Evolutionary conservation across 176 grass and related monocot species (phyloP).

Genomic region (Poa pratensis): DNA sequence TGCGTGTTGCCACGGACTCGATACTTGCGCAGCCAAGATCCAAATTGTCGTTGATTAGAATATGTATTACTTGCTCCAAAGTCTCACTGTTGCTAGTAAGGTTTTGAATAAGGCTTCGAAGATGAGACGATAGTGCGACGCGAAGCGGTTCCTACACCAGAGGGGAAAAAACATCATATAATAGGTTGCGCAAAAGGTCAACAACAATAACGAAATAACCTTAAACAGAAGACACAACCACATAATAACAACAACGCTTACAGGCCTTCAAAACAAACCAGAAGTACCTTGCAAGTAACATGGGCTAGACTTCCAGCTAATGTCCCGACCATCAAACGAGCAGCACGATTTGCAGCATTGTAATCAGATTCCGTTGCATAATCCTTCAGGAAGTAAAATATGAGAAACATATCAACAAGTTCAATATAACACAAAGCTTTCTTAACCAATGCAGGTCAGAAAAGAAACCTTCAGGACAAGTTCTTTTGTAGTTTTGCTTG

Average conservation of each 20-base stretch:
- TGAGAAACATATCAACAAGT: conserved; percentile 16
- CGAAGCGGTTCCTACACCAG: conserved; percentile 80
- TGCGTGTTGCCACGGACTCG: conserved; percentile 68
- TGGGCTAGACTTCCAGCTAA: conserved; percentile 89
- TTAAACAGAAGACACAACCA: conserved; percentile 17
- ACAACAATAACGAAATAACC: conserved; percentile 31
- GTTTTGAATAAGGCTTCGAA: conserved; percentile 70
- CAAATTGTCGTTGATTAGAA: conserved; percentile 76
- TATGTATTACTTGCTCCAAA: conserved; percentile 68
- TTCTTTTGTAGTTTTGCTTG: conserved; percentile 83
- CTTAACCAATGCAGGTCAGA: conserved; percentile 17
- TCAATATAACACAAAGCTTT: conserved; percentile 17
- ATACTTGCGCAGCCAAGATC: conserved; percentile 90
- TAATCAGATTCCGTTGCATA: conserved; percentile 80
- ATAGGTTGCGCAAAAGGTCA: conserved; percentile 13
- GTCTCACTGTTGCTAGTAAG: conserved; percentile 65
- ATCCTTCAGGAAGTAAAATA: conserved; percentile 53
- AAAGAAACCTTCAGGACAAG: conserved; percentile 78
- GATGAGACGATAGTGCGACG: conserved; percentile 62
- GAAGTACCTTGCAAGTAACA: conserved; percentile 90
- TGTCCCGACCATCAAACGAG: conserved; percentile 80
- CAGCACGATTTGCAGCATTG: conserved; percentile 65
- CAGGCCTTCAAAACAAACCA: conserved; percentile 10
- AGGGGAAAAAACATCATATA: conserved; percentile 21
- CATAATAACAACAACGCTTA: conserved; percentile 2